These are phyloP conservation scores for Monosporascus sp. DNA, from an alignment of 2,329 filamentous ascomycete species.

Conservation along the genomic window DNA sequence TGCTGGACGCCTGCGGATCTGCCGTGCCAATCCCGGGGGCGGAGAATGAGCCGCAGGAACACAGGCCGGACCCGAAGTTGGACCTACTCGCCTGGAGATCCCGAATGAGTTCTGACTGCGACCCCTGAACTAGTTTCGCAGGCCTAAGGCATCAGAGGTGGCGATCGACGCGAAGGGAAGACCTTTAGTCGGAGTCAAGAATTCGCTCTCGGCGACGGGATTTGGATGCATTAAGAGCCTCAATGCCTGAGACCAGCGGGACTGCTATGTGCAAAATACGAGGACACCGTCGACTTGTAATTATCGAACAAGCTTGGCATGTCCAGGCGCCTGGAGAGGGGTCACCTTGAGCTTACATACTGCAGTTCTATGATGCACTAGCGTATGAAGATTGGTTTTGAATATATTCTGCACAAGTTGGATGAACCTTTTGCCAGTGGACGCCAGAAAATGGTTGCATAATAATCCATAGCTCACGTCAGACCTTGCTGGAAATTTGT, in stretches of 20 bases:
- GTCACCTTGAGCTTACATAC: no score
- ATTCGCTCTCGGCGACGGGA: constrained; percentile 33
- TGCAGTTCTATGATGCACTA: no score
- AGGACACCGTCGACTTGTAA: no score
- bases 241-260: constrained; percentile 1
- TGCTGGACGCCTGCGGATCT: constrained; percentile 61
- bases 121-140: constrained; percentile 37
- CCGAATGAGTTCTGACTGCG: constrained; percentile 51
- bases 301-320: no score
- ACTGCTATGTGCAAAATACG: no score
- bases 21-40: constrained; percentile 37
- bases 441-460: no score
- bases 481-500: no score
- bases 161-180: constrained; percentile 34
- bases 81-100: constrained; percentile 52
- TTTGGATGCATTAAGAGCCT: constrained; percentile 49
- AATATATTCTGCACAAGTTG: no score
- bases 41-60: constrained; percentile 42
- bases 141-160: constrained; percentile 29
- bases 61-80: constrained; percentile 55
- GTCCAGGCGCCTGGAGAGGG: no score
- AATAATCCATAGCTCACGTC: no score
- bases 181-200: constrained; percentile 27
- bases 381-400: no score
- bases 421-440: no score